Evolutionary conservation across 768 basidiomycete species (phyloP), one percentile per base, ranked within the genome.

Genomic region (Boletus edulis): DNA sequence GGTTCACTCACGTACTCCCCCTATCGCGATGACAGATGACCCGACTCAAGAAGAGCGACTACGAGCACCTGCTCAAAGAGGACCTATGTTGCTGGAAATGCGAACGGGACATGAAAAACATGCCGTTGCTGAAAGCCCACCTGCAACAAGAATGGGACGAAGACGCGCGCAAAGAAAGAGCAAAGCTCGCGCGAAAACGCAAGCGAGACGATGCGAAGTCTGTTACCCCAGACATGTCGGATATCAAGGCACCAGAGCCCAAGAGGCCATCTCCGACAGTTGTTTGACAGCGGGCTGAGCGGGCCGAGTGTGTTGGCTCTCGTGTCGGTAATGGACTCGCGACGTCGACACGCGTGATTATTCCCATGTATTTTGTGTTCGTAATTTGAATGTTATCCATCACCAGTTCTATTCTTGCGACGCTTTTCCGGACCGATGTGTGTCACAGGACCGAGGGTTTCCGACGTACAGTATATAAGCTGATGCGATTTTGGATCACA

Each of bases 61-160:
- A 86, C 64, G 88, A 91, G 56, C 70, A 76, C 5, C 68, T 91
- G 37, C 75, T 95, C 51, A 89, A 91, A 60, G 81, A 81, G 41
- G 73, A 74, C 58, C 76, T 95, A 4, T 62, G 66, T 7, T 96
- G 94, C 67, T 92, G 84, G 75, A 79, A 73, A 51, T 96, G 94
- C 69, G 74, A 79, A 22, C 68, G 77, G 39, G 69, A 73, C 54
- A 74, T 84, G 70, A 85, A 81, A 62, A 91, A 85, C 56, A 87
- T 95, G 55, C 90, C 91, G 0, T 71, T 75, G 35, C 73, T 96
- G 47, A 93, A 91, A 63, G 68, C 67, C 11, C 94, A 96, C 67
- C 75, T 95, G 9, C 81, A 86, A 65, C 78, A 81, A 60, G 90
- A 94, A 65, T 91, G 84, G 79, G 79, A 86, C 37, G 73, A 75